phyloP scores from a whole-genome alignment of 2,329 filamentous ascomycete species.

The Exserohilum rostratum region DNA sequence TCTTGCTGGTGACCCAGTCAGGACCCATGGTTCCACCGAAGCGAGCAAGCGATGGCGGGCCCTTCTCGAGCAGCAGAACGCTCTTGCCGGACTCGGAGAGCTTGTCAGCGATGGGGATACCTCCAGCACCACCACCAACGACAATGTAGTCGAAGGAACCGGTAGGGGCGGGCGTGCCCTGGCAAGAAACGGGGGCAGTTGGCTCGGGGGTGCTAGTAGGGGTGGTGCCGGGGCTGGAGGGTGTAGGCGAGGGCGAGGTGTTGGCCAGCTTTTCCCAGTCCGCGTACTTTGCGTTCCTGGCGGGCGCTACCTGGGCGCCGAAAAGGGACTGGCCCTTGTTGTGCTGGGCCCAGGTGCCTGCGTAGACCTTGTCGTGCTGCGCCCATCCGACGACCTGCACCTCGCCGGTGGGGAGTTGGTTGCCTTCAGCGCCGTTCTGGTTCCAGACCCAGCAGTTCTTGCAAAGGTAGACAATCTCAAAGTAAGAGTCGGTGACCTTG shows the following conservation, averaged over 20 bases:
- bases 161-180: constrained; percentile 46
- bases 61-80: constrained; percentile 63
- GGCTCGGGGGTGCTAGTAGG: constrained; percentile 37
- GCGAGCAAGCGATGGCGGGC: constrained; percentile 64
- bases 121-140: constrained; percentile 67
- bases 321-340: constrained; percentile 63
- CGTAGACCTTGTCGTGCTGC: constrained; percentile 52
- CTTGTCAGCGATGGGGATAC: constrained; percentile 65
- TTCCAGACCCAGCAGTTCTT: constrained; percentile 56
- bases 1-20: constrained; percentile 65
- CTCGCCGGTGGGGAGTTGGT: constrained; percentile 46
- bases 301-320: constrained; percentile 52
- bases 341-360: constrained; percentile 56
- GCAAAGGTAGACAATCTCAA: constrained; percentile 70
- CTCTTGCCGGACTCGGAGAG: constrained; percentile 69
- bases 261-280: constrained; percentile 48
- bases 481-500: constrained; percentile 63
- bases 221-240: constrained; percentile 19
- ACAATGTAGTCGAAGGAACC: constrained; percentile 68
- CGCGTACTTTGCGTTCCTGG: constrained; percentile 54
- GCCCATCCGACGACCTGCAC: constrained; percentile 62
- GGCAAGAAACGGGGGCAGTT: constrained; percentile 43
- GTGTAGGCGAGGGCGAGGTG: constrained; percentile 27
- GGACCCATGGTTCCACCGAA: constrained; percentile 68
- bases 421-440: constrained; percentile 49